phyloP scores from a whole-genome alignment of 805 yeast species.

The Starmerella floris region DNA sequence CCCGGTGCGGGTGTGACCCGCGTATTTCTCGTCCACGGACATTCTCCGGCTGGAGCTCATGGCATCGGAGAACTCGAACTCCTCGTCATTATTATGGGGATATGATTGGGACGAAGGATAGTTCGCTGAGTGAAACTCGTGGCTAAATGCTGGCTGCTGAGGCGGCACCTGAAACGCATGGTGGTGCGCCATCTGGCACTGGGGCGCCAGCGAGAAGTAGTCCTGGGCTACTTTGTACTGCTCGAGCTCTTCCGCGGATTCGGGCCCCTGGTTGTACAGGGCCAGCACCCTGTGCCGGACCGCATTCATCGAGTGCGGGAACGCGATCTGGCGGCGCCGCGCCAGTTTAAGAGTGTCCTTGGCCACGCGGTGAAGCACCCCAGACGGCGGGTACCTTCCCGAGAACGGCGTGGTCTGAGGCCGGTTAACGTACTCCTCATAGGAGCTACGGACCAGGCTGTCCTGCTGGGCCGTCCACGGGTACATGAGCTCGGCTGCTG shows the following conservation, averaged over 20 bases:
- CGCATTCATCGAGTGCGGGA: slow-evolving; percentile 26
- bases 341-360: slow-evolving; percentile 37
- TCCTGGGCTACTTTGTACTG: slow-evolving; percentile 8
- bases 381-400: slow-evolving; percentile 51
- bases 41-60: slow-evolving; percentile 5
- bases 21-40: slow-evolving; percentile 13
- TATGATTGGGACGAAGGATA: too few relatives aligned
- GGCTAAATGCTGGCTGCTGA: neutral
- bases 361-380: slow-evolving; percentile 47
- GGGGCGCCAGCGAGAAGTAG: slow-evolving; percentile 4
- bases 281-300: slow-evolving; percentile 25
- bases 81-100: slow-evolving; percentile 2
- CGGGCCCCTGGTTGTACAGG: slow-evolving; percentile 15
- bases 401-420: slow-evolving; percentile 61
- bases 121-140: too few relatives aligned
- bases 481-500: slow-evolving; percentile 10
- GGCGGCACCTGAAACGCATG: neutral
- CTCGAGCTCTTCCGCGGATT: slow-evolving; percentile 2
- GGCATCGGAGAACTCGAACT: slow-evolving; percentile 13
- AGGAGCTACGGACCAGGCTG: slow-evolving; percentile 34
- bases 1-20: neutral
- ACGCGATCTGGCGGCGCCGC: slow-evolving; percentile 18
- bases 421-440: slow-evolving; percentile 37
- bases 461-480: slow-evolving; percentile 29
- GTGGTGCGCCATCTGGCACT: neutral